These are phyloP conservation scores for Colletotrichum brevisporum DNA, from an alignment of 2,329 filamentous ascomycete genomes.

Conservation along the genomic window DNA sequence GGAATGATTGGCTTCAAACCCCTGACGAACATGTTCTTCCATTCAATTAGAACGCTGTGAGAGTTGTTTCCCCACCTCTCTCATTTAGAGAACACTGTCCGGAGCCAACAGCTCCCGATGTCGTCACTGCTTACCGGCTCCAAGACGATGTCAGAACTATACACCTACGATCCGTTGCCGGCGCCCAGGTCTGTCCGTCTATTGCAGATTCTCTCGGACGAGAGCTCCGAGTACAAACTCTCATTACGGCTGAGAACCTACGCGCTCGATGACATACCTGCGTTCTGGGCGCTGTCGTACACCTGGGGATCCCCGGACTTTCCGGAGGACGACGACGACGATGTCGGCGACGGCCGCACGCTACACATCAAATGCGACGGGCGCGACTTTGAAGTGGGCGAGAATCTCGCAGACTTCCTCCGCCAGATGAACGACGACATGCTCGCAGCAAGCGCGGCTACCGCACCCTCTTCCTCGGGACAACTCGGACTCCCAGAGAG, in stretches of 20 bases:
- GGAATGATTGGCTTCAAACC: too few relatives aligned
- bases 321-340: background rate
- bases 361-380: constrained; percentile 10
- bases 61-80: too few relatives aligned
- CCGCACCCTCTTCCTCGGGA: background rate
- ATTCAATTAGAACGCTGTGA: too few relatives aligned
- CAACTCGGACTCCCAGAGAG: background rate
- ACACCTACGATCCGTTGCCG: background rate
- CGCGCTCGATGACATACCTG: background rate
- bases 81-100: too few relatives aligned
- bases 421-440: constrained; percentile 13
- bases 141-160: background rate
- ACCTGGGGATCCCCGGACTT: constrained; percentile 21
- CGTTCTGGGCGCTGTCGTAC: constrained; percentile 28
- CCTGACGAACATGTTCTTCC: too few relatives aligned
- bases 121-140: too few relatives aligned
- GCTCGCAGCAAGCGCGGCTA: background rate
- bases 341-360: background rate
- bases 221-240: background rate
- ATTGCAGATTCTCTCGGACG: constrained; percentile 2
- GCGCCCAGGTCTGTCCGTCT: constrained; percentile 6
- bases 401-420: constrained; percentile 24
- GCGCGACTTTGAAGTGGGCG: background rate
- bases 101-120: too few relatives aligned
- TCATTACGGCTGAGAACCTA: background rate